Conservation (phyloP, 1,284 basidiomycete species). For the Cryptococcus deneoformans region DNA sequence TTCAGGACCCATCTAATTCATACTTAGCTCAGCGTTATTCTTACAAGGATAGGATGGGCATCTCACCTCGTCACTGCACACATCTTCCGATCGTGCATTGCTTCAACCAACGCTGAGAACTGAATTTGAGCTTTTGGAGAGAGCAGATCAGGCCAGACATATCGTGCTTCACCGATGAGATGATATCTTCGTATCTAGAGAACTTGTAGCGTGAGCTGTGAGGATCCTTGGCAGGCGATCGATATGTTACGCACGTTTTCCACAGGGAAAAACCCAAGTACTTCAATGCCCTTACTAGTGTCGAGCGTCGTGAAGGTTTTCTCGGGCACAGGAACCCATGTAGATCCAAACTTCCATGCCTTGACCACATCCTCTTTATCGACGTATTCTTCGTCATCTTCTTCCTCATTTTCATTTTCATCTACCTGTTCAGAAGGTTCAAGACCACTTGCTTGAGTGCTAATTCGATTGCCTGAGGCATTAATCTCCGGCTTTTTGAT, state of each 20-base stretch:
- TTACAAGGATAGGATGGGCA: no score
- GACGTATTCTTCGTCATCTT: conserved; percentile 43
- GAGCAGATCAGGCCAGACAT: conserved; percentile 73
- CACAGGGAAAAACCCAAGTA: conserved; percentile 77
- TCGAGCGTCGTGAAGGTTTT: no score
- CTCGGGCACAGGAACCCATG: conserved; percentile 58
- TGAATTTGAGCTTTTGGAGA: conserved; percentile 72
- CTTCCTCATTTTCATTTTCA: conserved; percentile 16
- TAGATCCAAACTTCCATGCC: conserved; percentile 87
- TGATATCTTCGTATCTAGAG: conserved; percentile 53
- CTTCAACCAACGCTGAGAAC: conserved; percentile 79
- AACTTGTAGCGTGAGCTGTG: conserved; percentile 55
- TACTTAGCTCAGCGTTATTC: no score
- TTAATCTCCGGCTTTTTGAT: conserved; percentile 21
- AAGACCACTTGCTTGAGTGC: neutral
- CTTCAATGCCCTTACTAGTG: conserved; percentile 69
- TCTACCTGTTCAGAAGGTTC: conserved; percentile 11
- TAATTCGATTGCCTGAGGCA: no score
- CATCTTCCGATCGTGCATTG: conserved; percentile 64
- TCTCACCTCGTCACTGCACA: conserved; percentile 74
- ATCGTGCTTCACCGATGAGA: conserved; percentile 81
- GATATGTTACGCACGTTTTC: conserved; percentile 10
- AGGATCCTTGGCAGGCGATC: no score
- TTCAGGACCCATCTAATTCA: no score
- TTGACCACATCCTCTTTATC: conserved; percentile 51